Conservation (phyloP, 31 red algal species). For the Porphyra umbilicalis region DNA sequence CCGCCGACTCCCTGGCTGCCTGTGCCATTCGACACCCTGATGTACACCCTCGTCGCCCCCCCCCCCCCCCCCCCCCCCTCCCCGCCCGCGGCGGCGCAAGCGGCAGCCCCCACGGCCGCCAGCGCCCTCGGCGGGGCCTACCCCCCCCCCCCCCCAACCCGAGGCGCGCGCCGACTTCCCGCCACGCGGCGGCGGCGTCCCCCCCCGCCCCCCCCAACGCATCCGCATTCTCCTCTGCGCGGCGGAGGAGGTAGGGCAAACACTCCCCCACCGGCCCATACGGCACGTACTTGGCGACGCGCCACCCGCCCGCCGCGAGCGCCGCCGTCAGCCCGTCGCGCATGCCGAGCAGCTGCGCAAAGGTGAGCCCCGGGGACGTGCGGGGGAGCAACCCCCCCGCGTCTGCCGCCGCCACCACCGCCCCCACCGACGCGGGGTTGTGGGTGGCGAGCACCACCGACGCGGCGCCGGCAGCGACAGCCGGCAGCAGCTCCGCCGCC, state of each 20-base stretch:
- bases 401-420: conserved; percentile 5
- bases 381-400: background rate
- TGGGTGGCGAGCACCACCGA: conserved; percentile 33
- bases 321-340: conserved; percentile 31
- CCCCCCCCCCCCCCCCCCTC: no score
- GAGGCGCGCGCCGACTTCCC: background rate
- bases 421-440: conserved; percentile 20
- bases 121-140: no score
- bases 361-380: conserved; percentile 2
- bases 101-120: no score
- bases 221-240: conserved; percentile 41
- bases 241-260: conserved; percentile 38
- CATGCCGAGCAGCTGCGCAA: conserved; percentile 50
- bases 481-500: conserved; percentile 2
- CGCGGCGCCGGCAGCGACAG: conserved; percentile 1
- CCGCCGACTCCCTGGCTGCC: no score
- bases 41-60: no score
- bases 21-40: no score
- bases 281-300: conserved; percentile 32
- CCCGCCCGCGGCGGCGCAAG: no score
- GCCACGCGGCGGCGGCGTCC: background rate
- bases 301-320: conserved; percentile 16
- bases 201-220: conserved; percentile 13
- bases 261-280: conserved; percentile 31
- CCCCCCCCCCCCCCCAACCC: background rate